Evolutionary conservation across 2,329 filamentous ascomycete species (phyloP).

Genomic region (Colletotrichum coccodes): DNA sequence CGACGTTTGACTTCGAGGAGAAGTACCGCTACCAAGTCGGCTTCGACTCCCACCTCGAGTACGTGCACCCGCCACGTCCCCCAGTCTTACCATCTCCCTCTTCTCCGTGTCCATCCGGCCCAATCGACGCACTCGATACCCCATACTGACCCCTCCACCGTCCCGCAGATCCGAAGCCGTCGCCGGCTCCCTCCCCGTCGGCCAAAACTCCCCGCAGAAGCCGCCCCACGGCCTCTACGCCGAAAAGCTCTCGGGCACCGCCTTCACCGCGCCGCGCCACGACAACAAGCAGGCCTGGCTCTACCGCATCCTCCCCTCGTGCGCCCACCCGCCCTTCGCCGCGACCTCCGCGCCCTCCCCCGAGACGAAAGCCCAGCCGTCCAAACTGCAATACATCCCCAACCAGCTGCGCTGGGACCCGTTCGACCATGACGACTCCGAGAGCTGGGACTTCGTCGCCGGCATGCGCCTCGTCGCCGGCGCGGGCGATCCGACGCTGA

Average conservation of each 20-base stretch:
- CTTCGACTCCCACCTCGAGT: slow-evolving; percentile 83
- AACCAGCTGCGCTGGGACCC: slow-evolving; percentile 85
- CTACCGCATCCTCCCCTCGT: slow-evolving; percentile 75
- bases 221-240: slow-evolving; percentile 82
- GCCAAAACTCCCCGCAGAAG: slow-evolving; percentile 85
- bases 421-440: slow-evolving; percentile 75
- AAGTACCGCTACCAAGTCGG: slow-evolving; percentile 82
- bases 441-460: slow-evolving; percentile 60
- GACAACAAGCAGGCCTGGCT: slow-evolving; percentile 79
- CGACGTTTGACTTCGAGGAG: slow-evolving; percentile 58
- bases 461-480: slow-evolving; percentile 79
- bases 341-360: slow-evolving; percentile 47
- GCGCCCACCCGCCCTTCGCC: slow-evolving; percentile 67
- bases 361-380: slow-evolving; percentile 29
- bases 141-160: background rate
- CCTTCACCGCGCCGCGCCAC: slow-evolving; percentile 76
- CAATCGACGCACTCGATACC: no score
- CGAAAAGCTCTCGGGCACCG: slow-evolving; percentile 79
- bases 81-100: background rate
- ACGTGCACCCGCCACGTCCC: slow-evolving; percentile 42
- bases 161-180: slow-evolving; percentile 76
- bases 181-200: slow-evolving; percentile 77
- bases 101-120: no score
- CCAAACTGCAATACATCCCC: slow-evolving; percentile 76
- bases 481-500: slow-evolving; percentile 81